A percentile compares a stretch with the other conserved stretches of the same genome.
Evolutionary conservation across 441 rosid species (phyloP).

Genomic region (Euphorbia neoarborescens): DNA sequence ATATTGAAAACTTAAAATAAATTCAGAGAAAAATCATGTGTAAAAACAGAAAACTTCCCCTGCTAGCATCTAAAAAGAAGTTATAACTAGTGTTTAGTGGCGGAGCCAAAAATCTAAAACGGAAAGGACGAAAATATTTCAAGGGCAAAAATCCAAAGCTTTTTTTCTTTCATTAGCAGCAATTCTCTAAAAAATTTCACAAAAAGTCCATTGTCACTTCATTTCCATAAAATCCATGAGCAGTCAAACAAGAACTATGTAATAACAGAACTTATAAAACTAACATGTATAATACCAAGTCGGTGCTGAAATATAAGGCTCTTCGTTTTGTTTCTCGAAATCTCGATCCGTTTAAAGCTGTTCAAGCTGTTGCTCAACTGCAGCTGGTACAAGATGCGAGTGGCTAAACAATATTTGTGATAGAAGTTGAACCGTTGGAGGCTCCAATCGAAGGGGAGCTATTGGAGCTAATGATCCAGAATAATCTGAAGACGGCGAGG

Average conservation of each 20-base stretch:
- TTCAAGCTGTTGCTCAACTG: conserved; percentile 88
- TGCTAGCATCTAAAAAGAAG: no score
- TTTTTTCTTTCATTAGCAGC: conserved; percentile 77
- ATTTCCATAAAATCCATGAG: not conserved
- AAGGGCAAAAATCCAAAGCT: no score
- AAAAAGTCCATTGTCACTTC: conserved; percentile 7
- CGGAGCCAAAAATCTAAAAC: no score
- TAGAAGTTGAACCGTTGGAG: conserved; percentile 78
- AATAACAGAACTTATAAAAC: conserved; percentile 11
- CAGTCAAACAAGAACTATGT: not conserved
- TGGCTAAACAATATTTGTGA: conserved; percentile 70
- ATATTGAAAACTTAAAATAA: no score
- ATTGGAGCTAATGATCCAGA: conserved; percentile 38
- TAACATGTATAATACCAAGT: conserved; percentile 72
- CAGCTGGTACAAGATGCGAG: conserved; percentile 89
- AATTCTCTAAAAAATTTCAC: conserved; percentile 53
- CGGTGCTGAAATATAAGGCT: conserved; percentile 53
- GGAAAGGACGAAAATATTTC: no score
- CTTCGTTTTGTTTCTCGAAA: conserved; percentile 48
- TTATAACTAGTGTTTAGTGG: no score
- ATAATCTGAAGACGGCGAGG: conserved; percentile 36
- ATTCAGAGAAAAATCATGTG: no score
- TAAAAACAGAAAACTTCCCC: no score
- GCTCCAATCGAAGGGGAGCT: conserved; percentile 73
- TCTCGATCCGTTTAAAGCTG: conserved; percentile 83